Evolutionary conservation across 2,329 filamentous ascomycete genomes (phyloP).

Genomic region (Elsinoe batatas): DNA sequence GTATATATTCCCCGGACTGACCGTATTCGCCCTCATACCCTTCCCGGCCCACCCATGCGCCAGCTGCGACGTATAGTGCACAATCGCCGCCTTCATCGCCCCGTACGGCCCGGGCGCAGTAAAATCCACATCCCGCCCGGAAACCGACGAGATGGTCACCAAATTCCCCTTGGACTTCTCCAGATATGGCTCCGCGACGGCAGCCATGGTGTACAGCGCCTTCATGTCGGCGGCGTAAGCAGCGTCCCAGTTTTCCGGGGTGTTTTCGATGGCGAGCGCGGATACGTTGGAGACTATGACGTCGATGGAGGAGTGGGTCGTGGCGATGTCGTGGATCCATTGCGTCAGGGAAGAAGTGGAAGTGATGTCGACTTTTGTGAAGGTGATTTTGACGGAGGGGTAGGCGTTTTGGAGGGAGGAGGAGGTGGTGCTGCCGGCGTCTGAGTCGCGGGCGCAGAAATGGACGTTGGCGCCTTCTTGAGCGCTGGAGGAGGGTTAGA

Average conservation of each 20-base stretch:
- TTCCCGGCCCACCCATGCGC: slow-evolving; percentile 28
- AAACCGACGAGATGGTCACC: slow-evolving; percentile 29
- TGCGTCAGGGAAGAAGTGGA: slow-evolving; percentile 15
- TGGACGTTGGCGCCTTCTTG: slow-evolving; percentile 25
- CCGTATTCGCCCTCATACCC: slow-evolving; percentile 29
- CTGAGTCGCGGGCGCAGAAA: slow-evolving; percentile 23
- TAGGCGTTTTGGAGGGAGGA: slow-evolving; percentile 17
- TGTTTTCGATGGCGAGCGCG: slow-evolving; percentile 24
- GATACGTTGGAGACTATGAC: slow-evolving; percentile 26
- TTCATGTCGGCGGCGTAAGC: slow-evolving; percentile 29
- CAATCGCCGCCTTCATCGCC: slow-evolving; percentile 28
- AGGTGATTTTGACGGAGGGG: slow-evolving; percentile 18
- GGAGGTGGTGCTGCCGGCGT: slow-evolving; percentile 19
- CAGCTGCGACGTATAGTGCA: slow-evolving; percentile 30
- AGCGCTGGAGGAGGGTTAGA: slow-evolving; percentile 13
- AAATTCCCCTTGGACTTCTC: slow-evolving; percentile 28
- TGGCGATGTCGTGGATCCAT: slow-evolving; percentile 21
- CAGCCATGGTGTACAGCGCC: slow-evolving; percentile 25
- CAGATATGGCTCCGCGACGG: slow-evolving; percentile 27
- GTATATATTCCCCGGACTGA: slow-evolving; percentile 30
- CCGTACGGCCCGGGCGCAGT: slow-evolving; percentile 30
- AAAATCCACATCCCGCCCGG: slow-evolving; percentile 30
- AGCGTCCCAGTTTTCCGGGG: slow-evolving; percentile 19
- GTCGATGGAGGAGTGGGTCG: slow-evolving; percentile 20
- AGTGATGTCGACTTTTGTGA: slow-evolving; percentile 22